Evolutionary conservation across 176 grass and related monocot species (phyloP).

Genomic region (Juncus inflexus): DNA sequence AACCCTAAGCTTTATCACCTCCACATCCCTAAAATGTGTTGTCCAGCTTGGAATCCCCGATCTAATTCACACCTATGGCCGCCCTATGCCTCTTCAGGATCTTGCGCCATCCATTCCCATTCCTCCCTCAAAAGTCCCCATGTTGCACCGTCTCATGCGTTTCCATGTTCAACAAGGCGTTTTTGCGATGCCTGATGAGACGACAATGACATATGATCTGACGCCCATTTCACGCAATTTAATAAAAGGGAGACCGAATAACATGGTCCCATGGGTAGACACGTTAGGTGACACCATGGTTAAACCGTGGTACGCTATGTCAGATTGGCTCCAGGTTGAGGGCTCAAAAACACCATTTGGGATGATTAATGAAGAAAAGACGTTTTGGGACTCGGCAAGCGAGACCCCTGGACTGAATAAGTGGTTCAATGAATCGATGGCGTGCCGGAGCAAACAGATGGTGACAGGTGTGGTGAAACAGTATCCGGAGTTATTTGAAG

Average conservation of each 20-base stretch:
- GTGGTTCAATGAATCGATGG: conserved; percentile 20
- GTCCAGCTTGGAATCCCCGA: conserved; percentile 1
- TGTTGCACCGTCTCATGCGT: conserved; percentile 23
- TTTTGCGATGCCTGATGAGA: neutral
- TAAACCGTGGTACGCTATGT: neutral
- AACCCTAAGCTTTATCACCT: neutral
- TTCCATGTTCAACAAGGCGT: conserved; percentile 9
- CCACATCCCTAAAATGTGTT: conserved; percentile 11
- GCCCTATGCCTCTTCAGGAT: conserved; percentile 28
- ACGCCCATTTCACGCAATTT: conserved; percentile 16
- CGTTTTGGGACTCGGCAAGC: neutral
- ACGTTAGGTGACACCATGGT: neutral
- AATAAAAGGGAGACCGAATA: neutral
- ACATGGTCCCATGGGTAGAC: neutral
- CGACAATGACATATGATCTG: neutral
- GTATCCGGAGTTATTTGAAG: conserved; percentile 23
- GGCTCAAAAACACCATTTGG: neutral
- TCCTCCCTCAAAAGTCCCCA: conserved; percentile 12
- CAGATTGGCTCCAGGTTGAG: neutral
- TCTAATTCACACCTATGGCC: conserved; percentile 23
- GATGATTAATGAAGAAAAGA: conserved; percentile 4
- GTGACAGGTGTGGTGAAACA: neutral
- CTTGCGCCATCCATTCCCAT: conserved; percentile 33
- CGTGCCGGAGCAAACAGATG: neutral
- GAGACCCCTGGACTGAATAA: neutral